Conservation (phyloP, 2,329 filamentous ascomycete species). For the Stagonosporopsis tanaceti region DNA sequence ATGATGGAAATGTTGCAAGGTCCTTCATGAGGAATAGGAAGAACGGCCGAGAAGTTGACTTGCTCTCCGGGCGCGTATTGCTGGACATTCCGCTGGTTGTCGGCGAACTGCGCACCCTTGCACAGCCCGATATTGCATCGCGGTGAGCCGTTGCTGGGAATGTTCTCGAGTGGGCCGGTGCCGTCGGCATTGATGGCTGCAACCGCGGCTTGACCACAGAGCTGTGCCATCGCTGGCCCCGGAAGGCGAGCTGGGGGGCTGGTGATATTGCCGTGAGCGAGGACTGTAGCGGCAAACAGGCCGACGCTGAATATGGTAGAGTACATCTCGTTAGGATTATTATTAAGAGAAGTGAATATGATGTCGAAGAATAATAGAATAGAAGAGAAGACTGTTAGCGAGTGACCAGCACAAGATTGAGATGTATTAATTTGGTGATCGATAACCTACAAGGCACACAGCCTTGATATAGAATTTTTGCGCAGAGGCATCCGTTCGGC, state of each 20-base stretch:
- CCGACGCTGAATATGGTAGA: conserved; percentile 10
- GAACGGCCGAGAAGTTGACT: conserved; percentile 56
- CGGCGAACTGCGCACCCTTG: conserved; percentile 66
- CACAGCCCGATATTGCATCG: conserved; percentile 63
- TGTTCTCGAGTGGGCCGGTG: conserved; percentile 53
- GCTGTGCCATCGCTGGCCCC: conserved; percentile 58
- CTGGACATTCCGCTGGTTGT: conserved; percentile 62
- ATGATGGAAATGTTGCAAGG: conserved; percentile 68
- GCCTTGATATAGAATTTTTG: conserved; percentile 8
- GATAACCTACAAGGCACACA: background rate
- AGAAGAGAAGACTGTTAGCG: conserved; percentile 5
- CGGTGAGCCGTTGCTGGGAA: conserved; percentile 56
- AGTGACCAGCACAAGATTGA: conserved; percentile 20
- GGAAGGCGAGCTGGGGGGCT: conserved; percentile 60
- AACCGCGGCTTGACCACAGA: conserved; percentile 62
- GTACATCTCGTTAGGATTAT: conserved; percentile 10
- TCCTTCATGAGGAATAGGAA: conserved; percentile 62
- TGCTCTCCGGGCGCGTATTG: conserved; percentile 56
- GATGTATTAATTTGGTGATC: conserved; percentile 15
- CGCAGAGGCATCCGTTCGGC: background rate
- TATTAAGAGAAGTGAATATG: background rate
- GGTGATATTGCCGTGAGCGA: conserved; percentile 62
- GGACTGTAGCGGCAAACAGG: conserved; percentile 19
- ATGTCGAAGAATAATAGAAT: background rate
- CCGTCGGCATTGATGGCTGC: conserved; percentile 60